Evolutionary conservation across 345 rosid genomes (phyloP).

Genomic region (Ceriops zippeliana): DNA sequence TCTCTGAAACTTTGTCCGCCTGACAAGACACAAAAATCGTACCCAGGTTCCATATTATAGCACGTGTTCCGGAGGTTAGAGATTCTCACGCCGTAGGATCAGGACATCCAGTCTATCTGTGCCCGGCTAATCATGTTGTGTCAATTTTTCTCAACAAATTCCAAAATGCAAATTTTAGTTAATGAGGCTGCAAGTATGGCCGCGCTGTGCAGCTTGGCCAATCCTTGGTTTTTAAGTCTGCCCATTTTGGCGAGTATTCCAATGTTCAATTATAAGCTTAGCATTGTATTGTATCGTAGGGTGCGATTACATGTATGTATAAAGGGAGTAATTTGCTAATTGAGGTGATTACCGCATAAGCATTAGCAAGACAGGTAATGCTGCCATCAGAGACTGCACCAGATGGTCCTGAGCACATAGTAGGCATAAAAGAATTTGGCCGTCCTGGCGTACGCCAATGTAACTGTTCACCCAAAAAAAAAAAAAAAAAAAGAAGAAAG

Average conservation of each 20-base stretch:
- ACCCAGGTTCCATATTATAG: not conserved
- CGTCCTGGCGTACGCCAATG: slow-evolving; percentile 67
- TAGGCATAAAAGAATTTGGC: slow-evolving; percentile 62
- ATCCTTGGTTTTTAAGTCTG: no score
- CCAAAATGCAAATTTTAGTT: no score
- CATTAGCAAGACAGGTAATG: slow-evolving; percentile 69
- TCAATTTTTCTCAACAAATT: no score
- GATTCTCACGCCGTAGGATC: not conserved
- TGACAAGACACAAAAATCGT: slow-evolving; percentile 21
- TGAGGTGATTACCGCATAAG: slow-evolving; percentile 61
- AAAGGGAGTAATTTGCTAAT: not conserved
- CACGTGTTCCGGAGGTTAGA: no score
- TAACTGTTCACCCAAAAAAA: slow-evolving; percentile 41
- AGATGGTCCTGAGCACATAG: slow-evolving; percentile 52
- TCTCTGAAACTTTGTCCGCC: slow-evolving; percentile 59
- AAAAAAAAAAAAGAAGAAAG: no score
- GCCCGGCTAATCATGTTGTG: no score
- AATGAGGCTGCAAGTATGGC: no score
- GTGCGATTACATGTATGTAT: not conserved
- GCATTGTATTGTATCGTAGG: not conserved
- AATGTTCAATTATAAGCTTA: no score
- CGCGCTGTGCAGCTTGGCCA: no score
- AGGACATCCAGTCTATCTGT: not conserved
- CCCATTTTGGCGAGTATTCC: no score
- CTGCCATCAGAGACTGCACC: slow-evolving; percentile 60